These are phyloP conservation scores for Penicillium lividum DNA, from an alignment of 495 filamentous ascomycete genomes.

Conservation along the genomic window DNA sequence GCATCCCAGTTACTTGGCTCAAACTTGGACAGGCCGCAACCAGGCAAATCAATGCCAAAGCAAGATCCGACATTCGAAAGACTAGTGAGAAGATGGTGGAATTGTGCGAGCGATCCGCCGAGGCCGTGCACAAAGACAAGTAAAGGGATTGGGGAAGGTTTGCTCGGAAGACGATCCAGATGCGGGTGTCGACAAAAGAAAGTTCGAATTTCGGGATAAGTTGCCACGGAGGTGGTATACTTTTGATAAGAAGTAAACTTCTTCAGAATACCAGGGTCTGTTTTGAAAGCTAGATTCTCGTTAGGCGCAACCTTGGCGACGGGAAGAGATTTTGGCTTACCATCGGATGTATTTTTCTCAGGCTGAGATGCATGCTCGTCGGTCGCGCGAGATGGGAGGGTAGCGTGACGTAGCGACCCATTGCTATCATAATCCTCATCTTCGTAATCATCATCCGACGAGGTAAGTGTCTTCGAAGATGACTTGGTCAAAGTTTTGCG, in stretches of 20 bases:
- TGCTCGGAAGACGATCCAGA: slow-evolving; percentile 69
- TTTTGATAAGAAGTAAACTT: slow-evolving; percentile 72
- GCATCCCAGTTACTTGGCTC: slow-evolving; percentile 70
- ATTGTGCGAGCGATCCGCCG: slow-evolving; percentile 86
- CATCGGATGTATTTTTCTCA: slow-evolving; percentile 34
- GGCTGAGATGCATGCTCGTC: slow-evolving; percentile 25
- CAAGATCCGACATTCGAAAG: slow-evolving; percentile 85
- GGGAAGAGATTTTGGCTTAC: slow-evolving; percentile 20
- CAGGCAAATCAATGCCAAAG: slow-evolving; percentile 86
- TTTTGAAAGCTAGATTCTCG: slow-evolving; percentile 36
- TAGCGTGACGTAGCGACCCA: slow-evolving; percentile 37
- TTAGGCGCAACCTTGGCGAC: slow-evolving; percentile 6
- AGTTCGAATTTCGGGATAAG: slow-evolving; percentile 76
- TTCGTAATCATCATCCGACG: slow-evolving; percentile 47
- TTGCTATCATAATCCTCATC: slow-evolving; percentile 47
- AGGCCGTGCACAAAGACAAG: slow-evolving; percentile 91
- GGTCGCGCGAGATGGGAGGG: slow-evolving; percentile 21
- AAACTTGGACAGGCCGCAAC: slow-evolving; percentile 79
- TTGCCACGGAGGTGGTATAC: slow-evolving; percentile 67
- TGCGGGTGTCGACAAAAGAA: slow-evolving; percentile 84
- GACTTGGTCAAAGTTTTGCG: slow-evolving; percentile 32
- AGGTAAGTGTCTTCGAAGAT: slow-evolving; percentile 38
- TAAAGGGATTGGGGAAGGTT: slow-evolving; percentile 73
- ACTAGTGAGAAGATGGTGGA: slow-evolving; percentile 77
- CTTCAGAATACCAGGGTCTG: slow-evolving; percentile 74